Evolutionary conservation across 2,329 filamentous ascomycete genomes (phyloP).

Genomic region (Claviceps cyperi): DNA sequence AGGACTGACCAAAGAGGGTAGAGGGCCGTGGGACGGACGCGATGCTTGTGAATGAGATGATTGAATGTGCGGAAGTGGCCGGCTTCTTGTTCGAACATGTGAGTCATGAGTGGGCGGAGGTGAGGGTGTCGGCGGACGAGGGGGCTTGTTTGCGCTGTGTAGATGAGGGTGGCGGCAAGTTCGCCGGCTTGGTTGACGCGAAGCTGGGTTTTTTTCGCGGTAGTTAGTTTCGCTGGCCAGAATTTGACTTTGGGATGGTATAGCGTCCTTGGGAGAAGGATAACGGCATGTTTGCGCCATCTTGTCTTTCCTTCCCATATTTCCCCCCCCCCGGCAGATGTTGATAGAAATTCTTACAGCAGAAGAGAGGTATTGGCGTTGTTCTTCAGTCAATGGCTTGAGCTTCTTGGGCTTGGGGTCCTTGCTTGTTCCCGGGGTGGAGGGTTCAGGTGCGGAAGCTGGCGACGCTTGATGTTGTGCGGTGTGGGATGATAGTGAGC

Average conservation of each 20-base stretch:
- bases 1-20: conserved; percentile 79
- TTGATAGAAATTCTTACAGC: conserved; percentile 34
- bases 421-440: background rate
- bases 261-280: no score
- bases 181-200: conserved; percentile 97
- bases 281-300: no score
- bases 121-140: conserved; percentile 70
- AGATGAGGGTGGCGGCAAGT: conserved; percentile 91
- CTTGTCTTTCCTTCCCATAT: no score
- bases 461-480: conserved; percentile 2
- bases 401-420: background rate
- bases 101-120: conserved; percentile 78
- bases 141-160: conserved; percentile 75
- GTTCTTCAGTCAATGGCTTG: conserved; percentile 52
- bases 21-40: conserved; percentile 81
- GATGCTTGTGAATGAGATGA: conserved; percentile 64
- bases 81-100: conserved; percentile 97
- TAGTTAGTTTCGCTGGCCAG: no score
- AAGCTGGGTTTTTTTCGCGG: conserved; percentile 32
- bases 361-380: conserved; percentile 60
- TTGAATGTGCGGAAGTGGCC: conserved; percentile 83
- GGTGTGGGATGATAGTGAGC: conserved; percentile 5
- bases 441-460: background rate
- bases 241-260: no score
- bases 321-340: background rate